Conservation (phyloP, 208 protist genomes). For the Trypanosomatidae sp. region DNA sequence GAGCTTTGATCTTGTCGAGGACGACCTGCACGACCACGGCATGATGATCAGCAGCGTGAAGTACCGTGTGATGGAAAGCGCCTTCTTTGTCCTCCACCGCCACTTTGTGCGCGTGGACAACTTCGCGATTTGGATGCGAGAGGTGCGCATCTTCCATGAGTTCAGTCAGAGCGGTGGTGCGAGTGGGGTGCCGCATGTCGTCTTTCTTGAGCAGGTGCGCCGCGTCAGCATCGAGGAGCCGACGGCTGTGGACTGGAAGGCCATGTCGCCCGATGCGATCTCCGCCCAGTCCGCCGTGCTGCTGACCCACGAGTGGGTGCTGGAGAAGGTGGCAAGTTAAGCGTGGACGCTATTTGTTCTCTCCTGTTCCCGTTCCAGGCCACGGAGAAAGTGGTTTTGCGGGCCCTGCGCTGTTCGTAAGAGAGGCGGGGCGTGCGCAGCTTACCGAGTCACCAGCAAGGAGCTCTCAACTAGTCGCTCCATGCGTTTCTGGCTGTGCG, state of each 20-base stretch:
- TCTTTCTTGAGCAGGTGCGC: constrained; percentile 61
- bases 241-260: constrained; percentile 35
- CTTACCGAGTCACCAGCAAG: too few species aligned
- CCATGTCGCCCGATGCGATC: constrained; percentile 33
- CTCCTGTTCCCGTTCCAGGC: too few species aligned
- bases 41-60: constrained; percentile 62
- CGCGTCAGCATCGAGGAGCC: constrained; percentile 28
- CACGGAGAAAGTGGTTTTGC: too few species aligned
- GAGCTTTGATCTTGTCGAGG: constrained; percentile 76
- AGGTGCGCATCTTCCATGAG: constrained; percentile 79
- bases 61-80: constrained; percentile 67
- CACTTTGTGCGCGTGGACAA: constrained; percentile 72
- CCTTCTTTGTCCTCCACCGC: constrained; percentile 77
- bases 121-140: constrained; percentile 62
- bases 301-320: constrained; percentile 28
- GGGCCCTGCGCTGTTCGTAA: too few species aligned
- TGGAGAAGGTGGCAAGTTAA: constrained; percentile 7
- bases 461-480: too few species aligned
- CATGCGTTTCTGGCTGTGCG: too few species aligned
- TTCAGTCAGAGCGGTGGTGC: constrained; percentile 35
- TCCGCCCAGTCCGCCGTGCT: constrained; percentile 31
- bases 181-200: constrained; percentile 44
- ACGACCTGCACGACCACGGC: constrained; percentile 84
- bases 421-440: too few species aligned
- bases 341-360: not conserved